Evolutionary conservation across 495 filamentous ascomycete genomes (phyloP).

Genomic region (Thermochaetoides thermophila): DNA sequence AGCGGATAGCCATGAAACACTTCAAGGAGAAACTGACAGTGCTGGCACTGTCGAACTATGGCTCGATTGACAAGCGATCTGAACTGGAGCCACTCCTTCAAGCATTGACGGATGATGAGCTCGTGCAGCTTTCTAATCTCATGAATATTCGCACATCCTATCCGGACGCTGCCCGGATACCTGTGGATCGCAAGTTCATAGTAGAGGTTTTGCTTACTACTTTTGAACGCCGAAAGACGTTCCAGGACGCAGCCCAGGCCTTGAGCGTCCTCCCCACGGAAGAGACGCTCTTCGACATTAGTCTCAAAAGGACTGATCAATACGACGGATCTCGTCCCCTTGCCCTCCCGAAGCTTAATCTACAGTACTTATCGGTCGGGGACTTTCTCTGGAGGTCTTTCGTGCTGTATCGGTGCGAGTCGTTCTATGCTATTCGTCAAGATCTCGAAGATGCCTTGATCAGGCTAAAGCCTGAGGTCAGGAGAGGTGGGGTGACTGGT

Average conservation of each 20-base stretch:
- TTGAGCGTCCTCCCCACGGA: slow-evolving; percentile 74
- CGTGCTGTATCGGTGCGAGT: slow-evolving; percentile 74
- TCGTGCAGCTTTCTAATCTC: slow-evolving; percentile 49
- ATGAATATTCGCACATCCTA: slow-evolving; percentile 72
- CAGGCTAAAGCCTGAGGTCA: slow-evolving; percentile 56
- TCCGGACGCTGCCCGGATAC: slow-evolving; percentile 50
- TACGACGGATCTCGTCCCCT: slow-evolving; percentile 84
- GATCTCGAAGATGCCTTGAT: slow-evolving; percentile 74
- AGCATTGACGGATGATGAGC: slow-evolving; percentile 54
- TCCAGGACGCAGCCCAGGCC: slow-evolving; percentile 61
- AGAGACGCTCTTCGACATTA: slow-evolving; percentile 65
- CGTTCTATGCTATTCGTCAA: slow-evolving; percentile 87
- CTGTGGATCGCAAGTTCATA: slow-evolving; percentile 49
- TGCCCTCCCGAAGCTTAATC: slow-evolving; percentile 84
- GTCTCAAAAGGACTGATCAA: slow-evolving; percentile 69
- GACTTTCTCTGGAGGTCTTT: slow-evolving; percentile 94
- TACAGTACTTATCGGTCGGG: slow-evolving; percentile 88
- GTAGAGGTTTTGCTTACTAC: slow-evolving; percentile 62
- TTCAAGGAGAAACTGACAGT: slow-evolving; percentile 87
- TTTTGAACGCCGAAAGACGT: slow-evolving; percentile 66
- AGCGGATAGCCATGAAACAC: slow-evolving; percentile 64
- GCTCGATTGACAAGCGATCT: slow-evolving; percentile 59
- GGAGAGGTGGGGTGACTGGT: slow-evolving; percentile 43
- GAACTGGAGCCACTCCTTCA: slow-evolving; percentile 71
- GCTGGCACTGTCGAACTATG: slow-evolving; percentile 83